Percentiles rank a stretch among this genome's conserved stretches.
Conservation (phyloP, 116 monocot genomes). For the Papilionanthe hybrid region DNA sequence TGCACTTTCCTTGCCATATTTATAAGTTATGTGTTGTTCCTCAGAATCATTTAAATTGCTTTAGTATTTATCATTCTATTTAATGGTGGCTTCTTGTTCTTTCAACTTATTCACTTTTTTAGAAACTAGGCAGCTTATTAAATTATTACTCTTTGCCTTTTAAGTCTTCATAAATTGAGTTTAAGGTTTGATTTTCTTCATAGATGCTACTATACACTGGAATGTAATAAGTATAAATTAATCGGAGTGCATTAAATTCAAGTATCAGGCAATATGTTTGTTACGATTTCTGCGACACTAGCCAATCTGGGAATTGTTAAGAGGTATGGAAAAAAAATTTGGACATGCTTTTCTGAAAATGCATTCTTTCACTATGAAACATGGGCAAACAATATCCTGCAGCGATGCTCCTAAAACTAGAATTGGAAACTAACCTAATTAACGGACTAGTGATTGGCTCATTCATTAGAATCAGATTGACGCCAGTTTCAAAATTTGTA, state of each 20-base stretch:
- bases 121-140: not conserved
- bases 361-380: not conserved
- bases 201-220: not conserved
- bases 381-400: not conserved
- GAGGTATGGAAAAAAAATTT: not conserved
- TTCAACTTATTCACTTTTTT: not conserved
- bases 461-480: not conserved
- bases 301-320: no score
- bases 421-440: not conserved
- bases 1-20: not conserved
- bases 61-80: not conserved
- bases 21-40: not conserved
- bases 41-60: not conserved
- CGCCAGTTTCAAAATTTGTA: not conserved
- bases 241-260: not conserved
- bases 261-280: not conserved
- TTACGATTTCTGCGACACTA: not conserved
- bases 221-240: not conserved
- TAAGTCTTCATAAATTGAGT: not conserved
- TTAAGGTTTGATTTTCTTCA: conserved; percentile 4
- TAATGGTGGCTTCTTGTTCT: not conserved
- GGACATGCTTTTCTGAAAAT: not conserved
- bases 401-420: not conserved
- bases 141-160: not conserved
- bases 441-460: not conserved